phyloP scores from a whole-genome alignment of 2,329 filamentous ascomycete species.

The Trichoderma sp. region DNA sequence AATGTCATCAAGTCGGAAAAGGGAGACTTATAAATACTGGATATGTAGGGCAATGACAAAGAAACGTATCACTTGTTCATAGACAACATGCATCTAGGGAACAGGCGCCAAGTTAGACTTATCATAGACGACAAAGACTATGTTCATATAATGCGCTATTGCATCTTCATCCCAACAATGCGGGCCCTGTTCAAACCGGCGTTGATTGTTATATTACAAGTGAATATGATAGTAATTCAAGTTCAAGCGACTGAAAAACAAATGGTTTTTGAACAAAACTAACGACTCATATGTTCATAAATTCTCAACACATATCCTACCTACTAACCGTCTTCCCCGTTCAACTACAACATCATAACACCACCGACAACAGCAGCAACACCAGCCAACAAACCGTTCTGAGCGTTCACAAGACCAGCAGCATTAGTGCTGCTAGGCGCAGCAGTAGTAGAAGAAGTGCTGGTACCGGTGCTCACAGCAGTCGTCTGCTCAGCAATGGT shows the following conservation, averaged over 20 bases:
- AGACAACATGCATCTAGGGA: neutral
- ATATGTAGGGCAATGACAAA: neutral
- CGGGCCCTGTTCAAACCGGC: neutral
- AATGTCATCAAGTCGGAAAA: neutral
- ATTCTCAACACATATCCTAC: neutral
- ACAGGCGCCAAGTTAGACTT: neutral
- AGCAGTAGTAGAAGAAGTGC: conserved; percentile 23
- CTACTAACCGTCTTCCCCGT: neutral
- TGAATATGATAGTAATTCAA: neutral
- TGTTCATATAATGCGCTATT: neutral
- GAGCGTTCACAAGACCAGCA: conserved; percentile 33
- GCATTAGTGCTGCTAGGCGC: conserved; percentile 28
- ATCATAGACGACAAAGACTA: neutral
- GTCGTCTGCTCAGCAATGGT: conserved; percentile 9
- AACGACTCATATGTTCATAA: neutral
- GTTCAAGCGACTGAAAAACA: neutral
- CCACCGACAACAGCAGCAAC: conserved; percentile 37
- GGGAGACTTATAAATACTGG: neutral
- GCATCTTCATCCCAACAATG: neutral
- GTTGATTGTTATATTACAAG: neutral
- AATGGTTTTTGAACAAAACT: neutral
- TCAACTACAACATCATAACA: conserved; percentile 35
- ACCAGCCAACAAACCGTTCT: conserved; percentile 37
- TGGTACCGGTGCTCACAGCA: neutral
- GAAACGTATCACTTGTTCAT: neutral